phyloP scores from a whole-genome alignment of 768 basidiomycete species.

The Rubroboletus satanas region DNA sequence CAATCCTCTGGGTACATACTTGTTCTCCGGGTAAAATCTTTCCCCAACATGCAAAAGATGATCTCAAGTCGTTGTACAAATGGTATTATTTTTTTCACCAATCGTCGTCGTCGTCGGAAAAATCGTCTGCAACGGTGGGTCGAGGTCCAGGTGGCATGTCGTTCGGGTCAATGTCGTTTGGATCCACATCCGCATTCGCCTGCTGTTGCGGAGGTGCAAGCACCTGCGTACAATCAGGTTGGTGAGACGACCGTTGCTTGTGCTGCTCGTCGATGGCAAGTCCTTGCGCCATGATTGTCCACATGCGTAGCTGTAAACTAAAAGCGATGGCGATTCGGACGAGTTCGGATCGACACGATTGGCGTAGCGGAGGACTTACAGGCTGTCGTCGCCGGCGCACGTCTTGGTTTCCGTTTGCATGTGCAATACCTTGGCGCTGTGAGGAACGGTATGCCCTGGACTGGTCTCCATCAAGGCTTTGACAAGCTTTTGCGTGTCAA shows the following conservation, averaged over 20 bases:
- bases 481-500: conserved; percentile 41
- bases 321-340: not conserved
- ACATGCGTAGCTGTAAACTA: conserved; percentile 43
- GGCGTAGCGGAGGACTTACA: conserved; percentile 30
- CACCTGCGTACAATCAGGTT: conserved; percentile 10
- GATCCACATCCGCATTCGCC: conserved; percentile 1
- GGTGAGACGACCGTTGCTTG: conserved; percentile 12
- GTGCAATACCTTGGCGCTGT: conserved; percentile 34
- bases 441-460: conserved; percentile 23
- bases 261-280: conserved; percentile 45
- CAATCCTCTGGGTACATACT: too few relatives aligned
- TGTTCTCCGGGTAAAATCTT: too few relatives aligned
- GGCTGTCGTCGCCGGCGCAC: conserved; percentile 52
- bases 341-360: not conserved
- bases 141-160: conserved; percentile 4
- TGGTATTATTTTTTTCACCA: conserved; percentile 12
- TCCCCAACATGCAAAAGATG: not conserved
- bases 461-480: conserved; percentile 36
- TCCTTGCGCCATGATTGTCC: conserved; percentile 45
- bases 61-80: not conserved
- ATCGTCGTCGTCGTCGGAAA: conserved; percentile 30
- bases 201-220: conserved; percentile 9
- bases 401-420: conserved; percentile 34
- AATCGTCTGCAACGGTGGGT: conserved; percentile 17
- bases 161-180: conserved; percentile 14